Conservation (phyloP, 2,329 filamentous ascomycete genomes). For the Nemania sp. region DNA sequence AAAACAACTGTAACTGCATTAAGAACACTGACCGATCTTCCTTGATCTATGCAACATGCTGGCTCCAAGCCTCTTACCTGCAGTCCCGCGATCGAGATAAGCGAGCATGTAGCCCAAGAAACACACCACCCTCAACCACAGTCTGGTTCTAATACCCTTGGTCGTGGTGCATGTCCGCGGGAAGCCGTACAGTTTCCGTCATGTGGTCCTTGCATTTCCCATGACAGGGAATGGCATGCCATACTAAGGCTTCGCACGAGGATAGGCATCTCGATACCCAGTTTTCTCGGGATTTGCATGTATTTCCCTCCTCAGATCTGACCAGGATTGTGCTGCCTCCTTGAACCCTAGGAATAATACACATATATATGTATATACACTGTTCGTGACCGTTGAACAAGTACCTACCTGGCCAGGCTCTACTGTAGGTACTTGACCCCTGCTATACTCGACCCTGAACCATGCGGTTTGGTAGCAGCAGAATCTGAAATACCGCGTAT, state of each 20-base stretch:
- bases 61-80: constrained; percentile 20
- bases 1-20: constrained; percentile 14
- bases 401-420: constrained; percentile 9
- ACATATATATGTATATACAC: too few relatives aligned
- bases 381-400: constrained; percentile 8
- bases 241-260: neutral
- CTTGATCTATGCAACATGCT: constrained; percentile 22
- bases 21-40: constrained; percentile 16
- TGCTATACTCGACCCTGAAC: constrained; percentile 11
- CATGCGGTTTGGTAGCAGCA: constrained; percentile 5
- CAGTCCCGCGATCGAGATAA: constrained; percentile 26
- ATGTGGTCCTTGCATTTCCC: neutral
- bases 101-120: constrained; percentile 20
- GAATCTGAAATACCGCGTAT: constrained; percentile 10
- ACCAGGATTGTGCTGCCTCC: constrained; percentile 11
- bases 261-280: neutral
- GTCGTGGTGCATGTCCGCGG: neutral
- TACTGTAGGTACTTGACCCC: neutral
- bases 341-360: constrained; percentile 11
- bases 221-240: neutral
- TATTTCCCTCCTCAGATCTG: constrained; percentile 8
- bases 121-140: constrained; percentile 4
- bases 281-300: constrained; percentile 13
- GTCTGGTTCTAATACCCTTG: constrained; percentile 15
- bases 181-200: neutral